Percentiles rank a stretch among this genome's conserved stretches.
These are phyloP conservation scores for Collybiopsis luxurians DNA, from an alignment of 768 basidiomycete species.

Conservation along the genomic window DNA sequence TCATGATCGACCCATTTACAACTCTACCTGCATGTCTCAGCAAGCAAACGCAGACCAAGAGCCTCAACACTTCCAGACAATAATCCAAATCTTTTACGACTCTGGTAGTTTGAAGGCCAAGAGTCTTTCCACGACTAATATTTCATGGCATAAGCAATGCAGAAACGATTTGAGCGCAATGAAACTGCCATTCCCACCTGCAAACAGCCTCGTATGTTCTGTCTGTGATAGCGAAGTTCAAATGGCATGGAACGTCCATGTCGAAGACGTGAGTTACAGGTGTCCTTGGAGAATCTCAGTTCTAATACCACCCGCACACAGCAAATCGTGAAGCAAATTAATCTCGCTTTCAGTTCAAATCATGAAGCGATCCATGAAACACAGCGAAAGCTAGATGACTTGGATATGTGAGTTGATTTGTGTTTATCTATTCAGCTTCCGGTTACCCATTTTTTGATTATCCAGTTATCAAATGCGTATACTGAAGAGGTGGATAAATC, in stretches of 20 bases:
- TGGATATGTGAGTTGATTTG: neutral
- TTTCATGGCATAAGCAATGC: neutral
- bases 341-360: neutral
- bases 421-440: neutral
- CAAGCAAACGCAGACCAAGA: too few relatives aligned
- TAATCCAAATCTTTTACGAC: neutral
- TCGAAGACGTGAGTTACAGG: neutral
- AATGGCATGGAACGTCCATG: neutral
- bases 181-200: neutral
- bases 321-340: neutral
- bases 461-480: neutral
- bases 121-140: neutral
- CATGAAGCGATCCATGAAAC: neutral
- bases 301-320: neutral
- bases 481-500: neutral
- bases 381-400: neutral
- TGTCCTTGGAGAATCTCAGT: too few relatives aligned
- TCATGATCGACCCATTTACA: too few relatives aligned
- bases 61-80: neutral
- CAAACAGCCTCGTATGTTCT: neutral
- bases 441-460: neutral
- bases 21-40: too few relatives aligned
- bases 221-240: neutral
- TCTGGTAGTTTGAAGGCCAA: neutral
- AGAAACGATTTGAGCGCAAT: neutral